Base-by-base conservation (phyloP, 2,329 filamentous ascomycete genomes). In the Alternaria sp. region DNA sequence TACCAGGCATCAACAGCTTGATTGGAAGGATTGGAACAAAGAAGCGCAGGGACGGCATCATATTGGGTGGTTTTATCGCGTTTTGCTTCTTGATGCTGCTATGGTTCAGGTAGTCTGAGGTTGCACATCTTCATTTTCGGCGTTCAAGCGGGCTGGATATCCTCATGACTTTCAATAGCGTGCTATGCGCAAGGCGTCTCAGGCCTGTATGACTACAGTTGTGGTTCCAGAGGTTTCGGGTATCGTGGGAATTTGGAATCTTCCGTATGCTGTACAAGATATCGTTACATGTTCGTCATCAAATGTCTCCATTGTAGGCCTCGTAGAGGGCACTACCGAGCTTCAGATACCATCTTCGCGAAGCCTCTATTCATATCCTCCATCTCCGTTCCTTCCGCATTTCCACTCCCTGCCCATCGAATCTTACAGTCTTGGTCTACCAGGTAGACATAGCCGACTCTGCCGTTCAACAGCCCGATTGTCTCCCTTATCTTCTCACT, bases 21-120 rank as follows among this genome's bases (percentile, higher is more conserved):
- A 98, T 99, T 70, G 88, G 88, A 51, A 90, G 92, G 79, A 99
- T 99, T 79, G 94, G 93, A 51, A 89, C 92, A 57, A 96, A 96
- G 83, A 96, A 96, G 85, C 88, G 94, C 77, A 88, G 95, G 70
- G 95, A 99, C 78, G 93, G 93, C 29, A 89, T 99, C 67, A 97
- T 99, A 65, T 85, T 99, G 81, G 95, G 92, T 17, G 82, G 84
- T 45, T 97, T 99, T 72, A 93, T 99, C 72, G 93, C 93, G 0
- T 85, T 97, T 69, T 98, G 95, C 80, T 96, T 96, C 74, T 79
- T 98, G 70, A 80, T 96, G 80, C 85, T 98, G 71, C 86, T 94
- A 71, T 96, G 72, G 72, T 78, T 78, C 55, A 65, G 74, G 58
- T 78, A 48, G 58, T 71, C 21, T 51, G n/a, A 26, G 46, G 21